Base-by-base conservation (phyloP, 2,329 filamentous ascomycete species). In the Aspergillus tanneri region DNA sequence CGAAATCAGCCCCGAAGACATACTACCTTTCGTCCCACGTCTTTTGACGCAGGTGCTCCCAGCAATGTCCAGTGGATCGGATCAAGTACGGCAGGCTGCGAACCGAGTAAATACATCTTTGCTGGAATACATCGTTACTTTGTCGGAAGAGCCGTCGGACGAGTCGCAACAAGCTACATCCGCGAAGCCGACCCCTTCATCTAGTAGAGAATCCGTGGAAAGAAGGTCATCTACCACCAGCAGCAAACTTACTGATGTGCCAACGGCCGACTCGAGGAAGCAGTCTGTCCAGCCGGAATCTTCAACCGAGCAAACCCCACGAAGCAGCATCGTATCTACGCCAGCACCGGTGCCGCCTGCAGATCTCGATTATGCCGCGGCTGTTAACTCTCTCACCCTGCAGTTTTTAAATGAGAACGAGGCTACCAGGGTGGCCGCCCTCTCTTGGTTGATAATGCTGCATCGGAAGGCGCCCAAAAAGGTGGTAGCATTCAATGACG, bases 381-480 rank as follows among this genome's bases (percentile, higher is more conserved):
- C 93, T 4, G 93, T 99, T 40, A 95, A 87, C 68, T 93, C 92
- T 7, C 79, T 99, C 32, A 99, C 92, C 0, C 73, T 97, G 6
- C 83, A 97, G 44, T 97, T 99, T 62, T 75, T 99, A 43, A 96
- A 99, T 63, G 92, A 99, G 60, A 90, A 97, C 64, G 95, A 99
- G 73, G 90, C 89, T 22, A 99, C 93, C 2, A 84, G 93, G 52
- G 91, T 97, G 22, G 92, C 91, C 28, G 91, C 93, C 12, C 76
- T 99, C 52, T 92, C 88, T 5, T 99, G 93, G 93, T 79, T 99
- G 47, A 93, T 97, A 49, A 97, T 97, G 92, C 78, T 99, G 32
- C 93, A 99, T 67, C 84, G 89, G 55, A 97, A 96, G 74, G 92
- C 93, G 3, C 93, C 93, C 0, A 82, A 87, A 44, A 96, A 96